Percentiles rank a stretch among this genome's conserved stretches.
phyloP scores from a whole-genome alignment of 139 green algal genomes.

The Closterium sp. region DNA sequence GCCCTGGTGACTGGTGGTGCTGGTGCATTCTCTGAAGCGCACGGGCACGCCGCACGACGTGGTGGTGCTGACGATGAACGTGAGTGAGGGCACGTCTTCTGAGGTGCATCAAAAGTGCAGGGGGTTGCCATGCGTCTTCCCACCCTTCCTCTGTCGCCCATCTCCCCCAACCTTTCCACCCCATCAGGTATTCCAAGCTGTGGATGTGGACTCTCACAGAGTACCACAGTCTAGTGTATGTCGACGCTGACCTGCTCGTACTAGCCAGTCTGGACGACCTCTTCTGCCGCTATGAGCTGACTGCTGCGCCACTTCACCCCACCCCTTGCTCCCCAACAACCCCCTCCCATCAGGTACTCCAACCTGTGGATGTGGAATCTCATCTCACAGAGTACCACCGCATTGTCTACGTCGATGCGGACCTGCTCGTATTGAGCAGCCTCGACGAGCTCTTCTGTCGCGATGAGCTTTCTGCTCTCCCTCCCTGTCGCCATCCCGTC shows the following conservation, averaged over 20 bases:
- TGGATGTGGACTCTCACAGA: constrained; percentile 22
- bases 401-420: constrained; percentile 46
- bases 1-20: too few relatives aligned
- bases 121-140: too few relatives aligned
- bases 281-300: neutral
- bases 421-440: constrained; percentile 47
- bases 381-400: constrained; percentile 36
- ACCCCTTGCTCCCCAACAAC: too few relatives aligned
- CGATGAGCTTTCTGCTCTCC: neutral
- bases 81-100: too few relatives aligned
- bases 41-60: neutral
- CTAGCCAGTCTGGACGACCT: constrained; percentile 41
- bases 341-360: neutral
- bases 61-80: neutral
- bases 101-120: neutral
- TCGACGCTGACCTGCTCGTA: constrained; percentile 51
- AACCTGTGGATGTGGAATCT: constrained; percentile 22
- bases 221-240: constrained; percentile 44
- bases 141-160: too few relatives aligned
- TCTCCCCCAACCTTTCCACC: too few relatives aligned
- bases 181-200: constrained; percentile 7
- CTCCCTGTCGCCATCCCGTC: too few relatives aligned
- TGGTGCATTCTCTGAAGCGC: too few relatives aligned
- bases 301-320: too few relatives aligned
- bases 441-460: constrained; percentile 45